These are phyloP conservation scores for Bipolaris bicolor DNA, from an alignment of 2,329 filamentous ascomycete species.

Conservation along the genomic window DNA sequence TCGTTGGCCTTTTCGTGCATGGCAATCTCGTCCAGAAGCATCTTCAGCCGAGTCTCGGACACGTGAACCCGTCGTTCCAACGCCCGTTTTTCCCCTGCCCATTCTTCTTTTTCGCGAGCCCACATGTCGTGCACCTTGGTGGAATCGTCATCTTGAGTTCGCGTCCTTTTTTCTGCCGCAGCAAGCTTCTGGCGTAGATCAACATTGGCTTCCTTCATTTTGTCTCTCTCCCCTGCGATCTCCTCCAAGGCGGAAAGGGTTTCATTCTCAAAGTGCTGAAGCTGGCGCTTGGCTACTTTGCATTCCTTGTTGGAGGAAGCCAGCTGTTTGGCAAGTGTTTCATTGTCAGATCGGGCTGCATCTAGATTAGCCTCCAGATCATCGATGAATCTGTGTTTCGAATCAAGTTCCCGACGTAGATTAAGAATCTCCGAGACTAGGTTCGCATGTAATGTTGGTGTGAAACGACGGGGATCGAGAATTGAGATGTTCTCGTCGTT, in stretches of 20 bases:
- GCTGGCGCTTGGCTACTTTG: slow-evolving; percentile 80
- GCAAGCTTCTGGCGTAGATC: slow-evolving; percentile 83
- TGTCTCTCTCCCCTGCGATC: slow-evolving; percentile 83
- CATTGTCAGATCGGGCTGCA: slow-evolving; percentile 73
- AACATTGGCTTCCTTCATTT: slow-evolving; percentile 72
- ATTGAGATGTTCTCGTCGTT: slow-evolving; percentile 74
- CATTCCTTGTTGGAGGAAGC: slow-evolving; percentile 74
- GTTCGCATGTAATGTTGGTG: slow-evolving; percentile 91
- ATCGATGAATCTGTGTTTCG: slow-evolving; percentile 86
- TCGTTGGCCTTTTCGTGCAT: slow-evolving; percentile 62
- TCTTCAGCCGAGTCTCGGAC: slow-evolving; percentile 84
- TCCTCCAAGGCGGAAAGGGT: slow-evolving; percentile 85
- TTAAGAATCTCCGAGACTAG: slow-evolving; percentile 92
- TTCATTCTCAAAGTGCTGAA: slow-evolving; percentile 85
- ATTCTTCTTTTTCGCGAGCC: slow-evolving; percentile 81
- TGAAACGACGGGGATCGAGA: slow-evolving; percentile 89
- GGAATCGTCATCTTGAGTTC: slow-evolving; percentile 81
- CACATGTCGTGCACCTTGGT: slow-evolving; percentile 79
- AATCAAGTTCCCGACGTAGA: slow-evolving; percentile 86
- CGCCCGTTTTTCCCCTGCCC: slow-evolving; percentile 82
- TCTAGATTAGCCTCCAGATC: slow-evolving; percentile 78
- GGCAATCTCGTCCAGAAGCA: slow-evolving; percentile 85
- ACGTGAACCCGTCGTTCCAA: slow-evolving; percentile 86
- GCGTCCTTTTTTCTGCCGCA: slow-evolving; percentile 74
- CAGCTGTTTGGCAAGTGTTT: slow-evolving; percentile 68